Percentiles rank a stretch among this genome's conserved stretches.
These are phyloP conservation scores for Saccharomycopsis oosterbeekiorum DNA, from an alignment of 805 yeast genomes.

Conservation along the genomic window DNA sequence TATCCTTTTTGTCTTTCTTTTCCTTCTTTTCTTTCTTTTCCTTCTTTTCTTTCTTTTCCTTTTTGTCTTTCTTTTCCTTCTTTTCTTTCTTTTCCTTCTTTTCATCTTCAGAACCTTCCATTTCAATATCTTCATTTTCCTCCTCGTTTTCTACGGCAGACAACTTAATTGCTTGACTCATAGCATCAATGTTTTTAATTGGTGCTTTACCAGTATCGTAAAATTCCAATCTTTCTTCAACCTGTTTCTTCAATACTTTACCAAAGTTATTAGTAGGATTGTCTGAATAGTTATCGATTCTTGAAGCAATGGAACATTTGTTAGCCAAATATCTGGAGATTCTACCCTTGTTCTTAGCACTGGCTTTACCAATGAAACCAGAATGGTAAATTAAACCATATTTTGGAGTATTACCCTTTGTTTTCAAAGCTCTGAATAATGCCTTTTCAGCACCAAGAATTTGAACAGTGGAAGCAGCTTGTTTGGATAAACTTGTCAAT, in stretches of 20 bases:
- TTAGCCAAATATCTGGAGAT: constrained; percentile 97
- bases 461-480: constrained; percentile 98
- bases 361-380: constrained; percentile 86
- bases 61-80: constrained; percentile 38
- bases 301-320: constrained; percentile 97
- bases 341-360: constrained; percentile 97
- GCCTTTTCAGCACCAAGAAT: constrained; percentile 97
- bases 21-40: constrained; percentile 42
- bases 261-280: constrained; percentile 89
- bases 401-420: constrained; percentile 94
- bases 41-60: constrained; percentile 43
- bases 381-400: constrained; percentile 94
- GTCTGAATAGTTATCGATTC: constrained; percentile 96
- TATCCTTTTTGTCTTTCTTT: constrained; percentile 36
- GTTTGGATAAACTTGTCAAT: constrained; percentile 88
- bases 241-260: constrained; percentile 85
- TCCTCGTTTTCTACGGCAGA: constrained; percentile 28
- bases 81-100: constrained; percentile 31
- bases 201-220: constrained; percentile 96
- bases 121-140: constrained; percentile 24
- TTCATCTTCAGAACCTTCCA: constrained; percentile 25
- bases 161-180: constrained; percentile 79
- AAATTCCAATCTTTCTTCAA: constrained; percentile 92
- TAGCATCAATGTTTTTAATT: constrained; percentile 91
- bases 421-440: constrained; percentile 88